Percentiles rank a stretch among this genome's conserved stretches.
Evolutionary conservation across 1,139 yeast species (phyloP).

Genomic region (Scheffersomyces lignicola): DNA sequence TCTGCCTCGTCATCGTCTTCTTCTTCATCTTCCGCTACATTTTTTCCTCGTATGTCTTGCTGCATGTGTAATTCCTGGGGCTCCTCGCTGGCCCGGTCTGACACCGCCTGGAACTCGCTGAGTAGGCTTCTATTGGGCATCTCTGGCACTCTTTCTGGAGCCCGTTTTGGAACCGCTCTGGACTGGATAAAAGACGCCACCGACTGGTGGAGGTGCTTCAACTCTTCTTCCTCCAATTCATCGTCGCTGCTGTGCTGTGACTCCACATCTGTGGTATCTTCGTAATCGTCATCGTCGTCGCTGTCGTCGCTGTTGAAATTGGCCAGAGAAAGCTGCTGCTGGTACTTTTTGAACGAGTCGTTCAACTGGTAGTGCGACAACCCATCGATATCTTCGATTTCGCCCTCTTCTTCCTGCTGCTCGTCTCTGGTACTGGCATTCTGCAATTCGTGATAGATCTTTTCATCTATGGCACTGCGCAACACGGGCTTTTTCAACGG

Average conservation of each 20-base stretch:
- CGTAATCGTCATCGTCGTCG: constrained; percentile 5
- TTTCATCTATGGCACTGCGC: background rate
- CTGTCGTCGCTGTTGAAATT: constrained; percentile 8
- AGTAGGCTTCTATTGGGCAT: too few relatives aligned
- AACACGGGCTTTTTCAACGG: constrained; percentile 21
- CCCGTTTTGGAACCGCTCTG: too few relatives aligned
- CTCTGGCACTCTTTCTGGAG: too few relatives aligned
- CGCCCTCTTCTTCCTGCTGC: constrained; percentile 10
- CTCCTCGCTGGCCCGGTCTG: too few relatives aligned
- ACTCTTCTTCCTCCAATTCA: constrained; percentile 7
- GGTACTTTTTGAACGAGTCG: constrained; percentile 1
- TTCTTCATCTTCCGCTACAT: background rate
- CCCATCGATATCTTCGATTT: constrained; percentile 10
- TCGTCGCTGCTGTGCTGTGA: too few relatives aligned
- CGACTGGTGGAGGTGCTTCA: too few relatives aligned
- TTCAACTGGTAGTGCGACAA: background rate
- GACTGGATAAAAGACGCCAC: too few relatives aligned
- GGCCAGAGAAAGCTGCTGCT: background rate
- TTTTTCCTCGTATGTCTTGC: too few relatives aligned
- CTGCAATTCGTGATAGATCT: constrained; percentile 5
- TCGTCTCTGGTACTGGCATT: constrained; percentile 8
- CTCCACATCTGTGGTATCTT: constrained; percentile 4
- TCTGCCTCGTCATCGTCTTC: constrained; percentile 5
- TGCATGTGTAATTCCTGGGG: too few relatives aligned
- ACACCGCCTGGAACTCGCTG: too few relatives aligned